Percentiles rank a stretch among this genome's conserved stretches.
Evolutionary conservation across 306 rosid species (phyloP).

Genomic region (Prunus davidiana): DNA sequence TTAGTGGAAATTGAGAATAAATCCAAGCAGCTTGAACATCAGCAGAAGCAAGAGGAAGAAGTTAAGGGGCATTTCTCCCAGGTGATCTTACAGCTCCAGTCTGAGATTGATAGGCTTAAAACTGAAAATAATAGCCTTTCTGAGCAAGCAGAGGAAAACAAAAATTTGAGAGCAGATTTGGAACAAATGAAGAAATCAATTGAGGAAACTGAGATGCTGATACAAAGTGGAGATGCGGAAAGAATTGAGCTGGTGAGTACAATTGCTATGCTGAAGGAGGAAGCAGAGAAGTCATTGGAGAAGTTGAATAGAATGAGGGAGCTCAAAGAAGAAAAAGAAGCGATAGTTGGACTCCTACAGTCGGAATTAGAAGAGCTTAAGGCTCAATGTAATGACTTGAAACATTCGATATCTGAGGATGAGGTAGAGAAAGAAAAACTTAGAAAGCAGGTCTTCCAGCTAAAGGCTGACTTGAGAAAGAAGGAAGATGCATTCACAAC

Average conservation of each 20-base stretch:
- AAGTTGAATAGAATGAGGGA: conserved; percentile 46
- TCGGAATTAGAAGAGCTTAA: conserved; percentile 59
- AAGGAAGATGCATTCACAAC: conserved; percentile 51
- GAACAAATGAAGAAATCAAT: conserved; percentile 52
- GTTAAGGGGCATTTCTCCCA: conserved; percentile 44
- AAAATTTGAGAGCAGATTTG: conserved; percentile 43
- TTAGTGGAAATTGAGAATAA: conserved; percentile 55
- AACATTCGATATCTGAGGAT: conserved; percentile 49
- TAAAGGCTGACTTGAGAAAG: conserved; percentile 64
- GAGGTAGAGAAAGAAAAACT: conserved; percentile 76
- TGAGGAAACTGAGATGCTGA: conserved; percentile 47
- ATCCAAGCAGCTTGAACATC: conserved; percentile 57
- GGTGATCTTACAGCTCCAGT: conserved; percentile 48
- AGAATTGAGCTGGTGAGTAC: conserved; percentile 54
- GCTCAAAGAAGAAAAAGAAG: conserved; percentile 54
- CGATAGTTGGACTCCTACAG: conserved; percentile 34
- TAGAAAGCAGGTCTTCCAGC: conserved; percentile 54
- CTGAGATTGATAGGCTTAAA: conserved; percentile 57
- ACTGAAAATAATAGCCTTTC: conserved; percentile 38
- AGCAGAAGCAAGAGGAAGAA: conserved; percentile 47
- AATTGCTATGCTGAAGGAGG: conserved; percentile 54
- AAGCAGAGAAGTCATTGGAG: conserved; percentile 44
- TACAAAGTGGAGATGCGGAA: conserved; percentile 46
- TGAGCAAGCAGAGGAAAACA: conserved; percentile 47
- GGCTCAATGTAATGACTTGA: conserved; percentile 55